phyloP scores from a whole-genome alignment of 2,329 filamentous ascomycete genomes.

The Westerdykella ornata region DNA sequence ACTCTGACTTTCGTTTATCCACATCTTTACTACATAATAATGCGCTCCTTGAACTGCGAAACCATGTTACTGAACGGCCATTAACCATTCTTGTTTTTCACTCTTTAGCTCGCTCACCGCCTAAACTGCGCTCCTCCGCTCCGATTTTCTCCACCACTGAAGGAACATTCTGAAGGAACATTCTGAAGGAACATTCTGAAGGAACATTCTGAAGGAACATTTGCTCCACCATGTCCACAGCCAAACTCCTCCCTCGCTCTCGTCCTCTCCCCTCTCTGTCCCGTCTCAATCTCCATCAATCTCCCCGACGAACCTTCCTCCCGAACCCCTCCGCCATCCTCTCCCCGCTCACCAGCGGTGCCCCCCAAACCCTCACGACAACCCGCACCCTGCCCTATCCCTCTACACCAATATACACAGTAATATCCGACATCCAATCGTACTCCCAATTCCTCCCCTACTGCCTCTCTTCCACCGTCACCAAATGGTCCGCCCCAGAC shows the following conservation, averaged over 20 bases:
- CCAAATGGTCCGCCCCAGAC: conserved; percentile 58
- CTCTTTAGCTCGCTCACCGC: too few relatives aligned
- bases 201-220: too few relatives aligned
- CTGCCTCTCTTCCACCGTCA: conserved; percentile 71
- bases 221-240: conserved; percentile 24
- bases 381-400: conserved; percentile 71
- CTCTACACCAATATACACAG: conserved; percentile 62
- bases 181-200: neutral
- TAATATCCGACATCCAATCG: conserved; percentile 77
- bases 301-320: conserved; percentile 39
- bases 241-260: conserved; percentile 35
- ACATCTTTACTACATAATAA: too few relatives aligned
- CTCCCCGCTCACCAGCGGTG: conserved; percentile 29
- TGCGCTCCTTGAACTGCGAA: too few relatives aligned
- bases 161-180: too few relatives aligned
- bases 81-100: too few relatives aligned
- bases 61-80: too few relatives aligned
- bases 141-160: too few relatives aligned
- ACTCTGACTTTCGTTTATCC: too few relatives aligned
- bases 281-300: conserved; percentile 8
- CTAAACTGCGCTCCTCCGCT: too few relatives aligned
- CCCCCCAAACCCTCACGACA: conserved; percentile 61
- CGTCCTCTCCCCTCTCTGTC: conserved; percentile 27
- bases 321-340: conserved; percentile 44
- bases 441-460: conserved; percentile 90